phyloP scores from a whole-genome alignment of 129 eudicot genomes.

The Flaveria ramosissima region DNA sequence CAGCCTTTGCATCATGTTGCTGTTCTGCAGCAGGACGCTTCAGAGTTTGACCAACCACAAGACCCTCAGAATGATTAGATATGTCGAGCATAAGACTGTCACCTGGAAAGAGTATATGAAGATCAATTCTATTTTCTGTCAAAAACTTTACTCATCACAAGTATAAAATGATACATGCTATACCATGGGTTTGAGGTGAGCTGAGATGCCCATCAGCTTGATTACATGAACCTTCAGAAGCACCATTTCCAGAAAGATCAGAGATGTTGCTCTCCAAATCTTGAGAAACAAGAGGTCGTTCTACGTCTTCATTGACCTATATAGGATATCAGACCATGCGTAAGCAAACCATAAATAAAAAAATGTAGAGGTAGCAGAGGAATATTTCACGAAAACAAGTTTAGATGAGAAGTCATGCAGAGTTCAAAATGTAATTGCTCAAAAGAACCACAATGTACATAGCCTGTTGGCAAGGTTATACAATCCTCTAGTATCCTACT shows the following conservation, averaged over 20 bases:
- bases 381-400: neutral
- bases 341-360: neutral
- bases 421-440: slow-evolving; percentile 4
- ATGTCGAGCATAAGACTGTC: slow-evolving; percentile 74
- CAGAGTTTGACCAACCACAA: slow-evolving; percentile 69
- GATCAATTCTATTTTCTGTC: slow-evolving; percentile 13
- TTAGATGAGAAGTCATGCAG: neutral
- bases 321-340: slow-evolving; percentile 17
- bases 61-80: slow-evolving; percentile 56
- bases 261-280: slow-evolving; percentile 47
- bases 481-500: neutral
- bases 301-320: slow-evolving; percentile 81
- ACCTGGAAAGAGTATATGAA: slow-evolving; percentile 45
- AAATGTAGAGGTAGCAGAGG: neutral
- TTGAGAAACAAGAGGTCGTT: slow-evolving; percentile 80
- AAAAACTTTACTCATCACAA: slow-evolving; percentile 17
- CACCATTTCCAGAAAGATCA: slow-evolving; percentile 37
- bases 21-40: slow-evolving; percentile 61
- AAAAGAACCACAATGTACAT: neutral
- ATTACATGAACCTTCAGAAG: slow-evolving; percentile 38
- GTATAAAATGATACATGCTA: slow-evolving; percentile 5
- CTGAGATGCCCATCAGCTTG: slow-evolving; percentile 47
- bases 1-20: slow-evolving; percentile 42
- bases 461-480: neutral
- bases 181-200: slow-evolving; percentile 43